Conservation (phyloP, 1,284 basidiomycete genomes). For the Chalciporus sp. region DNA sequence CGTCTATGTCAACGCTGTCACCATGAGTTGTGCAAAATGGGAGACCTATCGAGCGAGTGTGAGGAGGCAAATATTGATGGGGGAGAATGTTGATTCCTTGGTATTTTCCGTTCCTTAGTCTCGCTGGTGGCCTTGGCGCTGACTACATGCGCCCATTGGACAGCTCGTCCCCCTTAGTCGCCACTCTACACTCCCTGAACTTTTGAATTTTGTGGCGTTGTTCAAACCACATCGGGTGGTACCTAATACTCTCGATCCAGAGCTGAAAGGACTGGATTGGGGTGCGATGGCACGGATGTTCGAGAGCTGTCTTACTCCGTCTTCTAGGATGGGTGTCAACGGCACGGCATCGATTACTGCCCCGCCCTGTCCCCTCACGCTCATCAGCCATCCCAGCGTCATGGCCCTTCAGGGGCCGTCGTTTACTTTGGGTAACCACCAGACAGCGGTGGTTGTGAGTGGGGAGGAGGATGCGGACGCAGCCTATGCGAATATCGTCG, state of each 20-base stretch:
- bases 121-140: neutral
- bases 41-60: slow-evolving; percentile 56
- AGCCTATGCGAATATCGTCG: slow-evolving; percentile 61
- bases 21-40: slow-evolving; percentile 67
- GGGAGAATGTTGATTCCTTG: slow-evolving; percentile 55
- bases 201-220: slow-evolving; percentile 75
- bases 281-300: slow-evolving; percentile 71
- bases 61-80: slow-evolving; percentile 36
- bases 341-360: slow-evolving; percentile 17
- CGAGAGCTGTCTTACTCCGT: slow-evolving; percentile 46
- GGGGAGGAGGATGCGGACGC: slow-evolving; percentile 43
- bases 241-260: slow-evolving; percentile 77
- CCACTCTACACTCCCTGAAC: slow-evolving; percentile 85
- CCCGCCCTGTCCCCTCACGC: slow-evolving; percentile 26
- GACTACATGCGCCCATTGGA: neutral
- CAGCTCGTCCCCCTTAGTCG: slow-evolving; percentile 83
- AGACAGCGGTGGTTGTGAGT: neutral
- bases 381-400: slow-evolving; percentile 14
- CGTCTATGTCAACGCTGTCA: slow-evolving; percentile 78
- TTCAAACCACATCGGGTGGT: slow-evolving; percentile 77
- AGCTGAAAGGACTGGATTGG: slow-evolving; percentile 68
- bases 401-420: slow-evolving; percentile 16
- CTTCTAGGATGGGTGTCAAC: slow-evolving; percentile 8
- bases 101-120: slow-evolving; percentile 47
- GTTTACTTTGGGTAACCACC: slow-evolving; percentile 1